Percentiles rank a stretch among this genome's conserved stretches.
Evolutionary conservation across 2,329 filamentous ascomycete genomes (phyloP).

Genomic region (Fusarium setosum): DNA sequence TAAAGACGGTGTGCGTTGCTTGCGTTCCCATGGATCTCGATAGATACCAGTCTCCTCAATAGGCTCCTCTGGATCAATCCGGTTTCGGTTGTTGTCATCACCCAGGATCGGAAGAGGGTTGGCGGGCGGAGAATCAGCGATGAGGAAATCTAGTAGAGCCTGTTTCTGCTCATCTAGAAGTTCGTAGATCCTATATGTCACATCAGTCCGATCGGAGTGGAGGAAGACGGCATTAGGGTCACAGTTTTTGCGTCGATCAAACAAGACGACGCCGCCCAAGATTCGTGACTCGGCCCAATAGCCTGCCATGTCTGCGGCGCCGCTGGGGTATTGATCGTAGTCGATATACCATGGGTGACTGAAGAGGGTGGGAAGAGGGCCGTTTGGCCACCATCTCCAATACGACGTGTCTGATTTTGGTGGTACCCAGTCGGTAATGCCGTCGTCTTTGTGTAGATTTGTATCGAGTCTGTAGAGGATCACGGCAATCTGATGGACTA

Average conservation of each 20-base stretch:
- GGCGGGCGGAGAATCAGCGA: not conserved
- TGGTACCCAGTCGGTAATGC: constrained; percentile 35
- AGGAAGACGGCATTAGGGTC: constrained; percentile 2
- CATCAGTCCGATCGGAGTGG: not conserved
- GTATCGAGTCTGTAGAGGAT: constrained; percentile 36
- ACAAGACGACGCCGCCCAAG: constrained; percentile 2
- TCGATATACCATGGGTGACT: constrained; percentile 26
- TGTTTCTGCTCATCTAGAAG: not conserved
- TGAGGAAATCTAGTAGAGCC: not conserved
- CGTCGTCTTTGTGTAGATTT: constrained; percentile 38
- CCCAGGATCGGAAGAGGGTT: not conserved
- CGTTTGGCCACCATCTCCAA: constrained; percentile 11
- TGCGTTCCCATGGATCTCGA: too few relatives aligned
- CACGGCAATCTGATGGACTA: constrained; percentile 46
- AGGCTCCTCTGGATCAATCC: constrained; percentile 3
- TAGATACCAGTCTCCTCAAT: not conserved
- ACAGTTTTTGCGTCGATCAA: not conserved
- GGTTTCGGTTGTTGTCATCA: not conserved
- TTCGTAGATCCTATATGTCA: constrained; percentile 4
- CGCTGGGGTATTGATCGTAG: not conserved
- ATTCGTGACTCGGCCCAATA: constrained; percentile 14
- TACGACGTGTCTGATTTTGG: constrained; percentile 16
- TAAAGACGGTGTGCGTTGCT: too few relatives aligned
- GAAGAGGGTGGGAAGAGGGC: constrained; percentile 42
- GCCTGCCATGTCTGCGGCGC: not conserved